Evolutionary conservation across 1,284 basidiomycete genomes (phyloP).

Genomic region (Ceratobasidium sp.): DNA sequence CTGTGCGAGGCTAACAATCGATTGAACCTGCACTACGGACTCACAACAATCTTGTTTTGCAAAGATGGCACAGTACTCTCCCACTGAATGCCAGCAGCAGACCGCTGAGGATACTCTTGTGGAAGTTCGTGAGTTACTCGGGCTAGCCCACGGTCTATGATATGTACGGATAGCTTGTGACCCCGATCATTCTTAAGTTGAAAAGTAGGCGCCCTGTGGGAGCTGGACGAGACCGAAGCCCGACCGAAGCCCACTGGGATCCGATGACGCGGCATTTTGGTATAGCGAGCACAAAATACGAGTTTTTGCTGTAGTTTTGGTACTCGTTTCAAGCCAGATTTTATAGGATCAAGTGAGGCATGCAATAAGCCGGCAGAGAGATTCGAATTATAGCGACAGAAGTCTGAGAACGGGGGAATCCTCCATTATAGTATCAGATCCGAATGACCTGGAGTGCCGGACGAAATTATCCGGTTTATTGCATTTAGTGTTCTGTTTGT

Average conservation of each 20-base stretch:
- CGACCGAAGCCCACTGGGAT: conserved; percentile 29
- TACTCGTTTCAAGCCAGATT: neutral
- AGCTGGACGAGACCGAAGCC: neutral
- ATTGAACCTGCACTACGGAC: neutral
- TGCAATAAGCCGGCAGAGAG: neutral
- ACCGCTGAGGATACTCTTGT: conserved; percentile 6
- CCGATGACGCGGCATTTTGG: conserved; percentile 29
- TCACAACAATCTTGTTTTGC: neutral
- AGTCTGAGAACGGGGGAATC: neutral
- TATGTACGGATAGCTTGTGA: conserved; percentile 30
- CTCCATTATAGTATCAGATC: neutral
- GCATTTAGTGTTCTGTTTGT: neutral
- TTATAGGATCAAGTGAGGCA: neutral
- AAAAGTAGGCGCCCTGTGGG: neutral
- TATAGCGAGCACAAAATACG: neutral
- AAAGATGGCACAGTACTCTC: neutral
- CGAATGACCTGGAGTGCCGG: neutral
- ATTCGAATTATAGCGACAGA: conserved; percentile 8
- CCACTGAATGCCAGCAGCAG: conserved; percentile 24
- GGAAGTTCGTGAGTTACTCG: conserved; percentile 38
- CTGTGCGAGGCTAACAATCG: neutral
- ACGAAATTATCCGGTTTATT: conserved; percentile 11
- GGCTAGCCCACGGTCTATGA: conserved; percentile 6
- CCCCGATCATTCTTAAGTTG: conserved; percentile 23
- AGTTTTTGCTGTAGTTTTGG: neutral